These are phyloP conservation scores for Meira miltonrushii DNA, from an alignment of 1,284 basidiomycete species.

Conservation along the genomic window DNA sequence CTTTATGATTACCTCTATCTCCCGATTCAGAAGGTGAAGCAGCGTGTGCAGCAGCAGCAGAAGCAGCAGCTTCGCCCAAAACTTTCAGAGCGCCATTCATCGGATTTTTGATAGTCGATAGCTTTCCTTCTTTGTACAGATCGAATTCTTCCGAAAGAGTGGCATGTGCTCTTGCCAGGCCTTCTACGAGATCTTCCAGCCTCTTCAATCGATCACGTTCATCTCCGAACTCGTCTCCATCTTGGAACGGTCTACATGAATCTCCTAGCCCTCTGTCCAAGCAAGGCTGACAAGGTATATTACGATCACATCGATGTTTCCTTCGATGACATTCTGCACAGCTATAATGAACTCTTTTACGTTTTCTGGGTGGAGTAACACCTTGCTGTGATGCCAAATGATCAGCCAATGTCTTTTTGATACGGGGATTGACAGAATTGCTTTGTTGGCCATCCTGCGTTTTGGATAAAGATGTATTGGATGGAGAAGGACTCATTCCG, in stretches of 20 bases:
- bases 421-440: neutral
- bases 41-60: neutral
- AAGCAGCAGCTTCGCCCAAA: neutral
- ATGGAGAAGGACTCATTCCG: too few relatives aligned
- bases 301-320: slow-evolving; percentile 46
- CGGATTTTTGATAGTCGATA: neutral
- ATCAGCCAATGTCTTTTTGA: slow-evolving; percentile 8
- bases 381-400: slow-evolving; percentile 4
- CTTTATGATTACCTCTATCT: too few relatives aligned
- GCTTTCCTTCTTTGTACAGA: slow-evolving; percentile 3
- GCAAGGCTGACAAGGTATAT: slow-evolving; percentile 45
- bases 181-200: slow-evolving; percentile 47
- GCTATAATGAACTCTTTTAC: slow-evolving; percentile 42
- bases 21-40: neutral
- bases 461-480: too few relatives aligned
- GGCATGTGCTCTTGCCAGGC: slow-evolving; percentile 41
- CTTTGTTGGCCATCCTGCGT: too few relatives aligned
- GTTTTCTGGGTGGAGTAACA: slow-evolving; percentile 5
- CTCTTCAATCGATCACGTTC: slow-evolving; percentile 41
- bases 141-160: slow-evolving; percentile 37
- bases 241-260: slow-evolving; percentile 39
- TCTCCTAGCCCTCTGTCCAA: slow-evolving; percentile 45
- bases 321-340: slow-evolving; percentile 47
- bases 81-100: neutral
- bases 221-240: slow-evolving; percentile 46